phyloP scores from a whole-genome alignment of 768 basidiomycete species.

The Tylopilus rubrobrunneus region DNA sequence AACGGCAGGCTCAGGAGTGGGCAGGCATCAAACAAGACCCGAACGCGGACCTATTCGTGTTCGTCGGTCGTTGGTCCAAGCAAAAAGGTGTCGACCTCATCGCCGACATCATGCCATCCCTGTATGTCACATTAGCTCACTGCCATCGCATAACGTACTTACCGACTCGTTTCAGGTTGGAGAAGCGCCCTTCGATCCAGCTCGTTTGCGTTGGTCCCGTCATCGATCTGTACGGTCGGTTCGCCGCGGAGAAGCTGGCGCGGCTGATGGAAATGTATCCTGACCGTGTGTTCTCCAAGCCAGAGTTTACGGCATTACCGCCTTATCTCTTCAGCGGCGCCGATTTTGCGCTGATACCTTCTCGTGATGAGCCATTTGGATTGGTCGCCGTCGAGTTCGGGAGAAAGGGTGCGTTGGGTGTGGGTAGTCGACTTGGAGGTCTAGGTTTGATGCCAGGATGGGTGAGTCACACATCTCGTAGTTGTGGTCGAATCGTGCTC shows the following conservation, averaged over 20 bases:
- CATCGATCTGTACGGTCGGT: slow-evolving; percentile 92
- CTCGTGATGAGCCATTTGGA: slow-evolving; percentile 95
- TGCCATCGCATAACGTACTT: neutral
- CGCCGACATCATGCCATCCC: slow-evolving; percentile 88
- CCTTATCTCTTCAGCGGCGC: slow-evolving; percentile 93
- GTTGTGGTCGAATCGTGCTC: neutral
- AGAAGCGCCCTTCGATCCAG: slow-evolving; percentile 83
- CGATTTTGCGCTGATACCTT: slow-evolving; percentile 93
- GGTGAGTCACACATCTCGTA: slow-evolving; percentile 47
- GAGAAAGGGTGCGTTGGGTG: slow-evolving; percentile 93
- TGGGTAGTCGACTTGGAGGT: slow-evolving; percentile 91
- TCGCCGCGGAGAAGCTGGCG: slow-evolving; percentile 90
- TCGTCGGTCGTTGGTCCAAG: slow-evolving; percentile 97
- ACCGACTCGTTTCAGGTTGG: slow-evolving; percentile 47
- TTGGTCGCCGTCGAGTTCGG: slow-evolving; percentile 96
- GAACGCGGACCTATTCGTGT: slow-evolving; percentile 86
- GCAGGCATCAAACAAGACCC: slow-evolving; percentile 91
- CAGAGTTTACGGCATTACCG: slow-evolving; percentile 91
- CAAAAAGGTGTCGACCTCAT: slow-evolving; percentile 98
- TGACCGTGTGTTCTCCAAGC: slow-evolving; percentile 92
- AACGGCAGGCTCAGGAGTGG: slow-evolving; percentile 94
- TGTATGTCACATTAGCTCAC: slow-evolving; percentile 46
- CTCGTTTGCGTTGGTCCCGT: slow-evolving; percentile 89
- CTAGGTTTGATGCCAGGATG: slow-evolving; percentile 97
- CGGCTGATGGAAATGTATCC: slow-evolving; percentile 95